Conservation (phyloP, 106 monocot genomes). For the Alisma plantagoaquatica region DNA sequence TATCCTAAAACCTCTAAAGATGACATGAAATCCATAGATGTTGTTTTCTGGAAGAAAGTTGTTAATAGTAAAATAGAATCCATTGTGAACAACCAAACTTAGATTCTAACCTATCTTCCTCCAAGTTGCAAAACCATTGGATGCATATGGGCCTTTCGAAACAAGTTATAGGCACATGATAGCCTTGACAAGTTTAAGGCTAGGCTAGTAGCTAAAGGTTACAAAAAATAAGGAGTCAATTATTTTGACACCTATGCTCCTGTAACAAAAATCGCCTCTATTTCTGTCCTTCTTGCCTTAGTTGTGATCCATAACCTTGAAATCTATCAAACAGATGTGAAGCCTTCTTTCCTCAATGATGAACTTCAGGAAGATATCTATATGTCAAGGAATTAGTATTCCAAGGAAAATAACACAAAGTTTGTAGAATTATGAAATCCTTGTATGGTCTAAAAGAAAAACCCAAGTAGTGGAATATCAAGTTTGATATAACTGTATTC, state of each 20-base stretch:
- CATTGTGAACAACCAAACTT: background rate
- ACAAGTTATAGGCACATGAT: background rate
- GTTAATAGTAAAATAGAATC: background rate
- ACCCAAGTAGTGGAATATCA: background rate
- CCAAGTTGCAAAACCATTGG: background rate
- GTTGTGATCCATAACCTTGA: background rate
- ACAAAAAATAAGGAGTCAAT: background rate
- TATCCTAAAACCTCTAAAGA: background rate
- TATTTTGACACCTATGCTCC: slow-evolving; percentile 2
- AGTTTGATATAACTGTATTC: background rate
- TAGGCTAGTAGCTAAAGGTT: slow-evolving; percentile 1
- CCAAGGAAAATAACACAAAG: background rate
- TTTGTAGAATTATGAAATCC: background rate
- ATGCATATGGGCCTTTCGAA: background rate
- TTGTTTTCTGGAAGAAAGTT: background rate
- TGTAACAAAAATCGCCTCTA: background rate
- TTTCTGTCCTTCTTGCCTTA: background rate
- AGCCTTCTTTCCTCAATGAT: background rate
- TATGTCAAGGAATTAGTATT: background rate
- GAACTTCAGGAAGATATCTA: background rate
- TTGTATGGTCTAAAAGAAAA: background rate
- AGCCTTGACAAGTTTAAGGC: background rate
- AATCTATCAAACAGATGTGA: slow-evolving; percentile 1
- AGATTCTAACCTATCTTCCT: background rate
- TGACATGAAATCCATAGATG: background rate